Base-by-base conservation (phyloP, 179 eudicot genomes). In the Gypsophila paniculata region DNA sequence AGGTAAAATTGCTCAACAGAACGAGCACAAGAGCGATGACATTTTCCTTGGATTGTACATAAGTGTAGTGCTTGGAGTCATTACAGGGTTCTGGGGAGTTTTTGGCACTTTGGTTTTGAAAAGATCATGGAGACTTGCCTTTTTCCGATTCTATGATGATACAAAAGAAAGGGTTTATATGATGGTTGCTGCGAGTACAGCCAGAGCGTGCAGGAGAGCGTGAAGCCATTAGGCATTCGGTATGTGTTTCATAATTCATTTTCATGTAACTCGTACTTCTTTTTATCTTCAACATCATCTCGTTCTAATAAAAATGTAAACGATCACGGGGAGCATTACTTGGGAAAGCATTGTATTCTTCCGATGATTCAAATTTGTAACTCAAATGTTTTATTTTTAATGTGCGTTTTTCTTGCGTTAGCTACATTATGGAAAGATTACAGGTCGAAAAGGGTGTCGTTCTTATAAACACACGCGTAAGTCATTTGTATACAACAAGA, bases 1-100 rank as follows among this genome's bases (percentile, higher is more conserved):
- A 39, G 65, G 54, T 29, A 22, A 70, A 13, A 14, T 25, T 12
- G 4, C 58, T 48, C 68, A 49, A 8, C 39, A 60, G 17, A 26
- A 75, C 38, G 49, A 18, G 36, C 25, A 76, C 58, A 60, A 70
- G 6, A 29, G 15, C 0, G 66, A 54, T 4, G 66, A 39, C 29
- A 14, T 76, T 6, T 32, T 65, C 23, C 72, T 6, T 9, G 79
- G 79, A 25, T 25, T 76, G 69, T 55, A 18, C 59, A 44, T 76
- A 76, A 76, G 75, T 70, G 66, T 76, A 26, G 49, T 65, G 49
- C 74, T 76, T 18, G 77, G 77, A 19, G 42, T 74, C 61, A 68
- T 74, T 17, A 15, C 69, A 8, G 77, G 77, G 8, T 74, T 74
- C 59, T 74, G 68, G 77, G 77, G 59, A 58, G 77, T 74, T 61